These are phyloP conservation scores for Coprinellus aureogranulatus DNA, from an alignment of 768 basidiomycete species.

Conservation along the genomic window DNA sequence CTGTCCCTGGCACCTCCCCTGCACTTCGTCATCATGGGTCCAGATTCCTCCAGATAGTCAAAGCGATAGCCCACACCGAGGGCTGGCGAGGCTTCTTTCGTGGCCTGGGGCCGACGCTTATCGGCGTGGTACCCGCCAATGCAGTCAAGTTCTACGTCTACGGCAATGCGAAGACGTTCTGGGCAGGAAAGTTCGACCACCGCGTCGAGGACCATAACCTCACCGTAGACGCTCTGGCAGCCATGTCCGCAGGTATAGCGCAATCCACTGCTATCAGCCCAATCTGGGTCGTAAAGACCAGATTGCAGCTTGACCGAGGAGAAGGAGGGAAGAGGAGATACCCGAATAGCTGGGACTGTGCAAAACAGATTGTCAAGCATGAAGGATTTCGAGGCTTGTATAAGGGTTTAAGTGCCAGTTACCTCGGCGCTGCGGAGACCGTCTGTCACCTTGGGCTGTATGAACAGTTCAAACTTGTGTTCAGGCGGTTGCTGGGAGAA, in stretches of 20 bases:
- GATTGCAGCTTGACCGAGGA: conserved; percentile 1
- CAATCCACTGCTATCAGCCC: neutral
- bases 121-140: neutral
- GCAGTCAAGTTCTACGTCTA: conserved; percentile 7
- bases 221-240: neutral
- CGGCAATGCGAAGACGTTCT: conserved; percentile 3
- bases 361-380: neutral
- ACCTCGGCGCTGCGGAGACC: conserved; percentile 1
- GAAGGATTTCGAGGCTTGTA: conserved; percentile 1
- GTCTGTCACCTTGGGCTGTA: neutral
- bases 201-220: neutral
- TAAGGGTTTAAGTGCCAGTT: conserved; percentile 2
- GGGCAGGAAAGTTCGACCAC: neutral
- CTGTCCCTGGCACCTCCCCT: neutral
- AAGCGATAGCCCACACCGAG: neutral
- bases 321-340: neutral
- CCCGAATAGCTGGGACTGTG: conserved; percentile 1
- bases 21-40: neutral
- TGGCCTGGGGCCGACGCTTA: neutral
- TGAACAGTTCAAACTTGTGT: conserved; percentile 1
- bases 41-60: neutral
- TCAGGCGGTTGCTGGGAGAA: neutral
- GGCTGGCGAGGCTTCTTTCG: conserved; percentile 7
- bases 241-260: neutral
- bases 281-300: conserved; percentile 7